Conservation (phyloP, 2,329 filamentous ascomycete species). For the Orbilia brochopaga region DNA sequence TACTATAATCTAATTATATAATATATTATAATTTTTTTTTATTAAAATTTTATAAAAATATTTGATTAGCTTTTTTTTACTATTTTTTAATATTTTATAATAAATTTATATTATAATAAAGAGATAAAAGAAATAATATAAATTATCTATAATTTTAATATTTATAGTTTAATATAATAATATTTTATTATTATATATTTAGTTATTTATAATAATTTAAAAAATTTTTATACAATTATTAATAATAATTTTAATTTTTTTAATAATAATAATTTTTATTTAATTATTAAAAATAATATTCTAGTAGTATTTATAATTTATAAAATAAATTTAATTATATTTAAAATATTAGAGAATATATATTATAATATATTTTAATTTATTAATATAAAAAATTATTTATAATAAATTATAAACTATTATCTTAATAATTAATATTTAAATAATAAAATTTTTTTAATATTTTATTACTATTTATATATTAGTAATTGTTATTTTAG, state of each 20-base stretch:
- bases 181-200: constrained; percentile 15
- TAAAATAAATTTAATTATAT: background rate
- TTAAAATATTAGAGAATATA: background rate
- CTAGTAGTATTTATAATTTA: background rate
- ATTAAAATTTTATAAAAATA: constrained; percentile 10
- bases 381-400: no score
- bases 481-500: no score
- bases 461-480: no score
- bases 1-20: no score
- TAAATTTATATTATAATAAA: constrained; percentile 4
- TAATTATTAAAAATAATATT: background rate
- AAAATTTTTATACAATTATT: background rate
- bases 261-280: background rate
- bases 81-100: no score
- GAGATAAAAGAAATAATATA: constrained; percentile 1
- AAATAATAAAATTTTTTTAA: background rate
- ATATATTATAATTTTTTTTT: background rate
- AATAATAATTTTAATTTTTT: background rate
- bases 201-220: background rate
- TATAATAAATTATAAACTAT: background rate
- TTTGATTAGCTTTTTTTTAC: no score
- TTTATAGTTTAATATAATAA: constrained; percentile 5
- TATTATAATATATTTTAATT: no score
- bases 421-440: no score
- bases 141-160: no score